A percentile compares a stretch with the other conserved stretches of the same genome.
Conservation (phyloP, 495 filamentous ascomycete species). For the Xylaria venustula region DNA sequence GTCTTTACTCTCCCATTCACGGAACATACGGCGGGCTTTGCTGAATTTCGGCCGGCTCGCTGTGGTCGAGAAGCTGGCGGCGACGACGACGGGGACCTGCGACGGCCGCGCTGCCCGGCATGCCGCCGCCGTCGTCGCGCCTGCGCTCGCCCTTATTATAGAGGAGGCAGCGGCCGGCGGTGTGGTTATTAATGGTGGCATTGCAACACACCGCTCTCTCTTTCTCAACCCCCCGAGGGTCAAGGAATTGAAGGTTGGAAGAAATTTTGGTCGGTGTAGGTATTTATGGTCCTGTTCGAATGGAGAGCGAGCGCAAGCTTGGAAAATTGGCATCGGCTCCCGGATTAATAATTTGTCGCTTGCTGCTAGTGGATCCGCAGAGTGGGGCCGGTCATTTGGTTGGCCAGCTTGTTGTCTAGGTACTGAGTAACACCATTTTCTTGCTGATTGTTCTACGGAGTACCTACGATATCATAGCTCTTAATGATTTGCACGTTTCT, state of each 20-base stretch:
- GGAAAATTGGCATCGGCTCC: conserved; percentile 9
- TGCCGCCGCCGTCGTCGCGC: too few relatives aligned
- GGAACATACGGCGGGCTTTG: conserved; percentile 56
- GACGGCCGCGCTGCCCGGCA: neutral
- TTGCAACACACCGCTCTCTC: conserved; percentile 10
- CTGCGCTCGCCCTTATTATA: neutral
- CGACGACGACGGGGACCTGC: neutral
- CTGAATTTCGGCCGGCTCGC: conserved; percentile 22
- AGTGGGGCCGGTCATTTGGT: neutral
- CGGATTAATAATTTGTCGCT: conserved; percentile 17
- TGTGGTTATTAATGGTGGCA: conserved; percentile 28
- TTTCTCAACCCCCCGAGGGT: conserved; percentile 13
- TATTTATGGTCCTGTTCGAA: conserved; percentile 7
- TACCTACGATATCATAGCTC: too few relatives aligned
- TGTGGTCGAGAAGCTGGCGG: conserved; percentile 26
- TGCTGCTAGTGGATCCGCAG: neutral
- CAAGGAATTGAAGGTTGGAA: neutral
- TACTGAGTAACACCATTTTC: too few relatives aligned
- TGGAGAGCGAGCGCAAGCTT: neutral
- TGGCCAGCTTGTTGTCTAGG: neutral
- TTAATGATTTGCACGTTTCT: too few relatives aligned
- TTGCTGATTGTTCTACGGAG: too few relatives aligned
- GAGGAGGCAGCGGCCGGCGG: conserved; percentile 14
- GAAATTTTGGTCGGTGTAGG: neutral
- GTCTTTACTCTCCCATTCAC: conserved; percentile 62